A percentile compares a stretch with the other conserved stretches of the same genome.
Evolutionary conservation across 2,329 filamentous ascomycete genomes (phyloP).

Genomic region (Lasiodiplodia sp.): DNA sequence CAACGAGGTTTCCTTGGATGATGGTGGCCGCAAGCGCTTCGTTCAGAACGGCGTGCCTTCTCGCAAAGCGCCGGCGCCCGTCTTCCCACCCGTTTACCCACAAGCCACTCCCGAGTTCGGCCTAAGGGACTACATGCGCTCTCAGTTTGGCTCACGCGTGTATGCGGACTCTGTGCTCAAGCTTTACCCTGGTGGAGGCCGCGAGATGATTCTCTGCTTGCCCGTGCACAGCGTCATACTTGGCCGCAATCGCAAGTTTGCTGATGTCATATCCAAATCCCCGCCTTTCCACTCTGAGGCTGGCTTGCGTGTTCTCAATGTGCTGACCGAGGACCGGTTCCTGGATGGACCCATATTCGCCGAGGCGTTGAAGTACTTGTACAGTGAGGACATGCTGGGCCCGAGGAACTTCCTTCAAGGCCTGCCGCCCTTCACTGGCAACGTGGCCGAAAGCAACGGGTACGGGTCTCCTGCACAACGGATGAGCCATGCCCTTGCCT

Average conservation of each 20-base stretch:
- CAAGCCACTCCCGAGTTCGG: not conserved
- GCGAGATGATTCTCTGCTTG: constrained; percentile 39
- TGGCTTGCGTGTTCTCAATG: constrained; percentile 26
- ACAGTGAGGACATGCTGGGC: constrained; percentile 44
- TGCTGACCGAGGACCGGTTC: constrained; percentile 26
- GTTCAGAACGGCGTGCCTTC: constrained; percentile 27
- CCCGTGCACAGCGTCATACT: constrained; percentile 47
- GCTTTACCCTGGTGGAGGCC: constrained; percentile 39
- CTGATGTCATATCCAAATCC: constrained; percentile 38
- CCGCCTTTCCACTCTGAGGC: constrained; percentile 8
- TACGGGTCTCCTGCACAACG: constrained; percentile 44
- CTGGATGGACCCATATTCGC: constrained; percentile 34
- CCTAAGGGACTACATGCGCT: constrained; percentile 39
- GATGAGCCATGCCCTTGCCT: constrained; percentile 59
- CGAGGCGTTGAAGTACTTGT: constrained; percentile 47
- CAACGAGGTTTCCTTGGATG: not conserved
- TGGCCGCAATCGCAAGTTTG: constrained; percentile 44
- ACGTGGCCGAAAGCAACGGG: constrained; percentile 35
- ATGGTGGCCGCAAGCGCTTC: constrained; percentile 12
- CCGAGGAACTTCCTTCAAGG: constrained; percentile 41
- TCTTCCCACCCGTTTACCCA: not conserved
- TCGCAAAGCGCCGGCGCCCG: constrained; percentile 7
- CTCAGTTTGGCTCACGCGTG: constrained; percentile 45
- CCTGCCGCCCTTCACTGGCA: constrained; percentile 39
- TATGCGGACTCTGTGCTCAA: constrained; percentile 48